A percentile compares a stretch with the other conserved stretches of the same genome.
Conservation (phyloP, 257 asterid genomes). For the Capsicum rhomboideum region DNA sequence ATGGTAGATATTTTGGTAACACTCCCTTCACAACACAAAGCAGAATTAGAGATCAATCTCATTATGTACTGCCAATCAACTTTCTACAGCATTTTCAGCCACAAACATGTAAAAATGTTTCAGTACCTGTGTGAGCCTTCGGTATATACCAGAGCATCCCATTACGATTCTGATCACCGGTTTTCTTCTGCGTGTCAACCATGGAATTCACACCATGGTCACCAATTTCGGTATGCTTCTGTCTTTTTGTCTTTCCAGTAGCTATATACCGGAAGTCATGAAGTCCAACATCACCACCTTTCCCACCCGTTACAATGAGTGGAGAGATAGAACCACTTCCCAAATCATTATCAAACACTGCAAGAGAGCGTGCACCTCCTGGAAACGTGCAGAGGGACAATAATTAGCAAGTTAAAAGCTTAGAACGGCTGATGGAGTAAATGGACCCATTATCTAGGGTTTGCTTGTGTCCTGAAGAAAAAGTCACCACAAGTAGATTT, state of each 20-base stretch:
- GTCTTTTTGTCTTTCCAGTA: constrained; percentile 86
- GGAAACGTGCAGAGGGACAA: constrained; percentile 10
- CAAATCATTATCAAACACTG: constrained; percentile 84
- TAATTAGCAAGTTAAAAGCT: neutral
- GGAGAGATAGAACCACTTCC: constrained; percentile 97
- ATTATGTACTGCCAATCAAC: constrained; percentile 1
- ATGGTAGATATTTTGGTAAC: constrained; percentile 81
- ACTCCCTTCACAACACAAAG: constrained; percentile 47
- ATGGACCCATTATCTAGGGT: neutral
- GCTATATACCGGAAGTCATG: constrained; percentile 99
- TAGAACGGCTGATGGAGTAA: neutral
- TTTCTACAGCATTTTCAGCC: neutral
- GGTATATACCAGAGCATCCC: constrained; percentile 99
- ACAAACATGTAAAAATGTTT: neutral
- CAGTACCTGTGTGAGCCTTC: constrained; percentile 93
- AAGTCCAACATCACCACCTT: constrained; percentile 92
- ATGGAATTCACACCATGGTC: constrained; percentile 52
- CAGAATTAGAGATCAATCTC: constrained; percentile 16
- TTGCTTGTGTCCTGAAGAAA: neutral
- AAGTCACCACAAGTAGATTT: neutral
- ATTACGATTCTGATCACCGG: constrained; percentile 94
- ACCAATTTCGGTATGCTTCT: constrained; percentile 55
- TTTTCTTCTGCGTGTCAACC: constrained; percentile 56
- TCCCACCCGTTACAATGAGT: constrained; percentile 89
- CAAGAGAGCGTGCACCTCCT: constrained; percentile 92